Conservation (phyloP, 192 early-diverging fungal species). For the Rhizoclosmatium globosum region DNA sequence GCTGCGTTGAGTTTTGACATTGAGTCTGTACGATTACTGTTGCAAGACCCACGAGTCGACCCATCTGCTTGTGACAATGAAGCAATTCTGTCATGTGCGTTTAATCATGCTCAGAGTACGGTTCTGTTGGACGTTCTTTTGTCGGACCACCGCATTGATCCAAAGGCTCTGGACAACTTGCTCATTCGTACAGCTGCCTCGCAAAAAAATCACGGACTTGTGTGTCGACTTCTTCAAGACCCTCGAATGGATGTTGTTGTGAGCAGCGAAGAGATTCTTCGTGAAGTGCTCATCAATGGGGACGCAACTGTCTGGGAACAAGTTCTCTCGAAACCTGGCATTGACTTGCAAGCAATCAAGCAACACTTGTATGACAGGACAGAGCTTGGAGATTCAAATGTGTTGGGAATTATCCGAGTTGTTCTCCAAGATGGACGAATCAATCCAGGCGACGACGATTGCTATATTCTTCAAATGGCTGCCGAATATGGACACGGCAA, state of each 20-base stretch:
- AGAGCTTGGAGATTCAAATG: background rate
- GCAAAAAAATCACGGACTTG: background rate
- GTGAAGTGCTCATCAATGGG: background rate
- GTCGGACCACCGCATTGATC: constrained; percentile 1
- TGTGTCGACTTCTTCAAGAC: background rate
- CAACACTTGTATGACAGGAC: background rate
- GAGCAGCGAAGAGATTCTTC: background rate
- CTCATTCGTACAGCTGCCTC: background rate
- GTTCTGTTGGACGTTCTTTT: background rate
- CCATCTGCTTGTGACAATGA: background rate
- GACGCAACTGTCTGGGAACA: background rate
- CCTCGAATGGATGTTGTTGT: background rate
- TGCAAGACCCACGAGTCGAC: constrained; percentile 1
- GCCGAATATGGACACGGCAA: background rate
- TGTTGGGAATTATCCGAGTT: background rate
- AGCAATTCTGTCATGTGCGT: background rate
- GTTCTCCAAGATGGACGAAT: background rate
- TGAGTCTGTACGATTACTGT: background rate
- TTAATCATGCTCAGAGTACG: background rate
- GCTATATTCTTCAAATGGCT: constrained; percentile 8
- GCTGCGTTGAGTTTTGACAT: background rate
- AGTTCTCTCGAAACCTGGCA: background rate
- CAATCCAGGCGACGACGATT: constrained; percentile 16
- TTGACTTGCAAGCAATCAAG: background rate
- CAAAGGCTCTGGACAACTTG: background rate